Evolutionary conservation across 2,329 filamentous ascomycete species (phyloP).

Genomic region (Fusarium nematophilum): DNA sequence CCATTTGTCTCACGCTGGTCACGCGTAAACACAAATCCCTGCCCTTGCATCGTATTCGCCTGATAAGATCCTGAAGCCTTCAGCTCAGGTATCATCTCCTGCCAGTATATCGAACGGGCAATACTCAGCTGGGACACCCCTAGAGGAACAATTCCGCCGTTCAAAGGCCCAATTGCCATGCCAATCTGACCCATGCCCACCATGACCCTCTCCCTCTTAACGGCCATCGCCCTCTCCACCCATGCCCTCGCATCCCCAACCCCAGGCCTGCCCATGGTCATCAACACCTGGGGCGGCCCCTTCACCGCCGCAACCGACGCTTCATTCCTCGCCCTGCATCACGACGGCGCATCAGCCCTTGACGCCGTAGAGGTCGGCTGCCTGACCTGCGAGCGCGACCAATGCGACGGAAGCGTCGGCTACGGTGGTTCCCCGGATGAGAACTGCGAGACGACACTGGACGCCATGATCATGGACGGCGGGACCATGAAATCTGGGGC

Average conservation of each 20-base stretch:
- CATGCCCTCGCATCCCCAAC: conserved; percentile 40
- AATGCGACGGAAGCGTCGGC: conserved; percentile 66
- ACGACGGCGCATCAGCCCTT: conserved; percentile 52
- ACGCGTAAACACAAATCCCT: background rate
- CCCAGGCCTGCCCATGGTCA: conserved; percentile 59
- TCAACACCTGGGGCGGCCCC: conserved; percentile 66
- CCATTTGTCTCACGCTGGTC: background rate
- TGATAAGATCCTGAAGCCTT: too few relatives aligned
- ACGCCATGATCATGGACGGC: conserved; percentile 70
- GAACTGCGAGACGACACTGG: conserved; percentile 67
- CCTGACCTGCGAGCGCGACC: conserved; percentile 61
- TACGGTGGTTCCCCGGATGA: conserved; percentile 67
- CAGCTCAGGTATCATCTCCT: too few relatives aligned
- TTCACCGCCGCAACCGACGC: conserved; percentile 65
- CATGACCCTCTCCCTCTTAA: conserved; percentile 20
- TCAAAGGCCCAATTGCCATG: too few relatives aligned
- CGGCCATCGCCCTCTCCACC: conserved; percentile 24
- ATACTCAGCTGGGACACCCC: too few relatives aligned
- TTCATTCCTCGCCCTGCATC: conserved; percentile 55
- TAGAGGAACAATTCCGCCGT: too few relatives aligned
- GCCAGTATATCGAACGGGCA: too few relatives aligned
- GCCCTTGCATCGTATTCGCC: background rate
- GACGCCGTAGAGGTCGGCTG: conserved; percentile 65
- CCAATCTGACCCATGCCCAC: too few relatives aligned
- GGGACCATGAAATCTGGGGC: conserved; percentile 64